These are phyloP conservation scores for Yamadazyma paraphyllophila DNA, from an alignment of 805 yeast genomes.

Conservation along the genomic window DNA sequence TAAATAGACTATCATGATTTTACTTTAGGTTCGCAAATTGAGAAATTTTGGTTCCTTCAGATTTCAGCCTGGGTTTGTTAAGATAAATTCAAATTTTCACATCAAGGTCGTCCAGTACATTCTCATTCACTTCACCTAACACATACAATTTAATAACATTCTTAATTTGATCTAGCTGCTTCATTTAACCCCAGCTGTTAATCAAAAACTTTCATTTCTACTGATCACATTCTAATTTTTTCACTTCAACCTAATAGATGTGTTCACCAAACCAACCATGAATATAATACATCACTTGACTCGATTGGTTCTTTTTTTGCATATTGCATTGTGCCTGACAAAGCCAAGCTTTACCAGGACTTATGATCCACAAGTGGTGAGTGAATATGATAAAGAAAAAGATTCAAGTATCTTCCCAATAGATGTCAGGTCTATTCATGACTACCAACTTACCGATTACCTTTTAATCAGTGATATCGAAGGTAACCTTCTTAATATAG, in stretches of 20 bases:
- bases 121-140: too few species aligned
- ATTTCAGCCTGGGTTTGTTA: too few species aligned
- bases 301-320: background rate
- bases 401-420: conserved; percentile 26
- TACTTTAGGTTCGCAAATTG: background rate
- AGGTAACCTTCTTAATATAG: conserved; percentile 81
- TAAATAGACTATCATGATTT: background rate
- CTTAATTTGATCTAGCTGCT: too few species aligned
- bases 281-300: background rate
- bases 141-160: too few species aligned
- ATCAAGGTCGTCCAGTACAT: too few species aligned
- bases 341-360: conserved; percentile 2
- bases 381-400: background rate
- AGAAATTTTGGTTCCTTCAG: background rate
- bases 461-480: conserved; percentile 78
- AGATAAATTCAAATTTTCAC: too few species aligned
- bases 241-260: background rate
- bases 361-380: conserved; percentile 2
- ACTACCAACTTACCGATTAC: conserved; percentile 54
- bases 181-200: too few species aligned
- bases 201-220: too few species aligned
- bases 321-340: background rate
- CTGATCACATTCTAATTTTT: too few species aligned
- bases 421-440: conserved; percentile 40
- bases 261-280: background rate